A percentile compares a stretch with the other conserved stretches of the same genome.
These are phyloP conservation scores for Exophiala viscosa DNA, from an alignment of 2,329 filamentous ascomycete genomes.

Conservation along the genomic window DNA sequence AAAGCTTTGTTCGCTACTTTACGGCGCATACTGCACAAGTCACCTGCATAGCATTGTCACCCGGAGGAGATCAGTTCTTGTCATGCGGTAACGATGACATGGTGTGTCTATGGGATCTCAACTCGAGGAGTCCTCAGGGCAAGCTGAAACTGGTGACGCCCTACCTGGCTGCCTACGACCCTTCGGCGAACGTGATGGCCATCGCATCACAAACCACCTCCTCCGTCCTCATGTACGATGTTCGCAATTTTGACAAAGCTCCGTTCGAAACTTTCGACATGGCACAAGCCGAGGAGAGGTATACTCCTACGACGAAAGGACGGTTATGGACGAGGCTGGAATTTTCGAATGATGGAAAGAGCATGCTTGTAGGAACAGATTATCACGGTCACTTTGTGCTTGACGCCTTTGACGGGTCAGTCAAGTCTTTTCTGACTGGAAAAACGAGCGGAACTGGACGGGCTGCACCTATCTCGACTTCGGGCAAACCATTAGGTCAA, in stretches of 20 bases:
- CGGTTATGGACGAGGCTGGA: constrained; percentile 79
- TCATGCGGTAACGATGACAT: constrained; percentile 90
- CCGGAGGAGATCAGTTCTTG: constrained; percentile 84
- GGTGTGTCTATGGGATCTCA: constrained; percentile 83
- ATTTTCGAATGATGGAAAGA: constrained; percentile 94
- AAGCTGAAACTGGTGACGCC: constrained; percentile 76
- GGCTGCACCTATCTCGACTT: constrained; percentile 49
- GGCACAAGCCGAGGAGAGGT: constrained; percentile 53
- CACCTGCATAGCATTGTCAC: constrained; percentile 78
- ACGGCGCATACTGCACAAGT: constrained; percentile 82
- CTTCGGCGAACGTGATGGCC: constrained; percentile 86
- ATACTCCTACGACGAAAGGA: constrained; percentile 47
- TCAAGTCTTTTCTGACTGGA: constrained; percentile 68
- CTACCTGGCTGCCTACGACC: constrained; percentile 84
- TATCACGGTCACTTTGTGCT: constrained; percentile 83
- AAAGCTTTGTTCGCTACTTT: constrained; percentile 95
- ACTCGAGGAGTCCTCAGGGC: constrained; percentile 74
- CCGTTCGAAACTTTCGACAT: constrained; percentile 87
- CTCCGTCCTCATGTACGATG: constrained; percentile 82
- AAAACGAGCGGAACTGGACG: constrained; percentile 48
- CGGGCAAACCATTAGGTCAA: constrained; percentile 52
- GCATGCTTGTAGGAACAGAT: constrained; percentile 76
- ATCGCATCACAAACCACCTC: constrained; percentile 78
- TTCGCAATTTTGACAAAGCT: constrained; percentile 86
- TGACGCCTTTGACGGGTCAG: constrained; percentile 81